Evolutionary conservation across 345 rosid genomes (phyloP).

Genomic region (Boechera divaricarpa): DNA sequence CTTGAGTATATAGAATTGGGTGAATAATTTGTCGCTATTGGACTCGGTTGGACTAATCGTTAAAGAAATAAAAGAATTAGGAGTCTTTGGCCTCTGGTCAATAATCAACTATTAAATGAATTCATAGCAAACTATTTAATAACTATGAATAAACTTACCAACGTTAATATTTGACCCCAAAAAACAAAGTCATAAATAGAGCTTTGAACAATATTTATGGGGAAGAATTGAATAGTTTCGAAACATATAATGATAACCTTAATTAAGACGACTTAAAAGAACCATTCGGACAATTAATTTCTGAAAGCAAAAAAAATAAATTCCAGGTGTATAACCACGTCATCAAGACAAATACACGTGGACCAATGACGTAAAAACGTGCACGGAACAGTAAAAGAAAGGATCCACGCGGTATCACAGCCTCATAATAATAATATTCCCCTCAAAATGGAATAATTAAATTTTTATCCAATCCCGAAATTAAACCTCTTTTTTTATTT

Average conservation of each 20-base stretch:
- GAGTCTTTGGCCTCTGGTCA: no score
- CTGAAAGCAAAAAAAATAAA: neutral
- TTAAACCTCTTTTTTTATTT: neutral
- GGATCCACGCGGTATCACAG: conserved; percentile 35
- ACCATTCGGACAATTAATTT: neutral
- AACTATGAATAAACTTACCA: conserved; percentile 15
- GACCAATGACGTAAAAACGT: conserved; percentile 35
- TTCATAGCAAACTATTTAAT: neutral
- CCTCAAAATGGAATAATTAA: conserved; percentile 22
- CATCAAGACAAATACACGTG: conserved; percentile 29
- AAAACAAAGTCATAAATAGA: neutral
- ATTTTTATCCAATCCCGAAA: conserved; percentile 40
- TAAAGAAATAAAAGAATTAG: no score
- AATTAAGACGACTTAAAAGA: neutral
- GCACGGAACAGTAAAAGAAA: conserved; percentile 25
- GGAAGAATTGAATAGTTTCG: conserved; percentile 6
- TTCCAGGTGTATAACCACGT: conserved; percentile 14
- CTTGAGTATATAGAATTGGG: neutral
- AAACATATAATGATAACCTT: neutral
- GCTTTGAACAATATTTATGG: conserved; percentile 7
- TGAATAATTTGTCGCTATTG: neutral
- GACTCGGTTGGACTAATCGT: neutral
- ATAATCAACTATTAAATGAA: no score
- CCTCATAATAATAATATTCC: conserved; percentile 30
- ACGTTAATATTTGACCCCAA: neutral